Evolutionary conservation across 31 red algal species (phyloP), one percentile per base, ranked within the genome.

Genomic region (Bonnemaisonia californica): DNA sequence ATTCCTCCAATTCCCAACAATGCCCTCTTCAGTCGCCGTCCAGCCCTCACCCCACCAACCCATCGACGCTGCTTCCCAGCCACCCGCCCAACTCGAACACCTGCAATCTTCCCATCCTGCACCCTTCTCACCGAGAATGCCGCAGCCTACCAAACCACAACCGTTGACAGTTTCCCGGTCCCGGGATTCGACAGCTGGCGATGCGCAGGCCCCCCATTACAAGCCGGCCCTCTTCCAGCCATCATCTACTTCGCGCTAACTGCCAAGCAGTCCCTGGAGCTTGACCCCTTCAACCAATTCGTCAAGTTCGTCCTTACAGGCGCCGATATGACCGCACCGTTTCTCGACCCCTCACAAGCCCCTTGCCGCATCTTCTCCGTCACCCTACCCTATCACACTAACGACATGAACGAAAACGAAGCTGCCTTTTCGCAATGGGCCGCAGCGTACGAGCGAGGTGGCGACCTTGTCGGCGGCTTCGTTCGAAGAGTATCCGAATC

Each of bases 201-300:
- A 38, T 86, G 54, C 57, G 69, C 58, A 3, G 90, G 90, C 24
- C 90, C 82, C 13, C 75, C 90, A 13, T 70, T 87, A n/a, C 24
- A 47, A 21, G 28, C 54, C 42, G 82, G 82, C 35, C 41, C 83
- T 8, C 69, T 87, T 3, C 90, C 90, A 2, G 83, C 90, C 58
- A 67, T 93, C 5, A 38, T 93, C 18, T 93, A 93, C 62, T 84
- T 93, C 28, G 74, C 81, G 32, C 58, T 93, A 23, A 75, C 74
- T 21, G 82, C 90, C 12, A 37, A 31, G 24, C 79, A 92, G 58
- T 84, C 89, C 32, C 75, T 92, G 4, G 74, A 85, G 57, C 72
- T 83, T 1, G 67, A 70, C 74, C 89, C 89, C 0, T 92, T 81
- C 66, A 84, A 92, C 89, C 79, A 83, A 19, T 76, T 85, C 63